Base-by-base conservation (phyloP, 305 asterid species). In the Solanum hybrid region DNA sequence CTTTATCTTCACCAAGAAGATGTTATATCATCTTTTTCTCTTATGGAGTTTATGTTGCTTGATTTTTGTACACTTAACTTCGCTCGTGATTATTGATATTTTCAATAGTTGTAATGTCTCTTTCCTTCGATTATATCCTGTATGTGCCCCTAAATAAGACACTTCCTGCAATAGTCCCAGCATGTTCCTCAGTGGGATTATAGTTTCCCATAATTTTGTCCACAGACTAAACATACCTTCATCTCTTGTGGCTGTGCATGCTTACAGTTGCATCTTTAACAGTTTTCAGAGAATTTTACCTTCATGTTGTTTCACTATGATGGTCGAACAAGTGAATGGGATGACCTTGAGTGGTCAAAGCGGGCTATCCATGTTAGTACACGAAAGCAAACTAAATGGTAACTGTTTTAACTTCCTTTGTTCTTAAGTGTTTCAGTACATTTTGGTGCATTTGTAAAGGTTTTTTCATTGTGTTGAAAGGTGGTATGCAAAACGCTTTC, bases 401-500 rank as follows among this genome's bases (percentile, higher is more conserved):
- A 92, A 91, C 79, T 87, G 9, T 60, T 88, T 36, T 14, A 84
- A 71, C 31, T 78, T 77, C 78, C 86, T 86, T 34, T 73, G n/a
- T 10, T 32, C 82, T 12, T 2, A 66, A 31, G 34, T 29, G 71
- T 38, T 45, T 10, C 75, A 88, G 24, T 73, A 14, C 38, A 34
- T 72, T 40, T 26, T 79, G 29, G 19, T 85, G 88, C n/a, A 6
- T 19, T 19, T 31, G 29, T 72, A 8, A 34, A 51, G 56, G 29
- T 85, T 85, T 31, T 6, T 51, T 31, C 4, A 12, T 82, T 71
- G 40, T 90, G 37, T 91, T 84, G 24, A 87, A 76, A 97, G 99
- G 99, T 96, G 99, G 99, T 97, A 97, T 14, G 98, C 98, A 1
- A 97, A 97, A 91, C 95, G 99, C 69, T 95, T 97, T 93, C 93